Evolutionary conservation across 1,284 basidiomycete genomes (phyloP).

Genomic region (Anthracocystis panici-leucophaei): DNA sequence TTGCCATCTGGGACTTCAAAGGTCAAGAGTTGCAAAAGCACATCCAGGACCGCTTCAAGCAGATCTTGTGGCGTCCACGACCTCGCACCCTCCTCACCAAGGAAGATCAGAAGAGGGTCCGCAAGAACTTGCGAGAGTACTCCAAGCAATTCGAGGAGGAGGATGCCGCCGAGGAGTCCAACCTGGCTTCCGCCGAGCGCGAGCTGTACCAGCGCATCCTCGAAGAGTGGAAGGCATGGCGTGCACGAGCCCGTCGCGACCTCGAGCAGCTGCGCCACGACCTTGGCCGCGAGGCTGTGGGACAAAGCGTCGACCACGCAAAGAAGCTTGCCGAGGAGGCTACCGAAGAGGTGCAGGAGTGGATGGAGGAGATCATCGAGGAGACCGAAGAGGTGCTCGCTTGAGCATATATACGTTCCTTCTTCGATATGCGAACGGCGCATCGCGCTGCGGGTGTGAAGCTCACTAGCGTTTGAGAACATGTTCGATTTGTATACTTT

Average conservation of each 20-base stretch:
- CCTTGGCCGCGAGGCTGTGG: constrained; percentile 47
- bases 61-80: constrained; percentile 97
- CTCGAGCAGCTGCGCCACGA: constrained; percentile 55
- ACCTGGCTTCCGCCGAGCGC: constrained; percentile 91
- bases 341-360: constrained; percentile 68
- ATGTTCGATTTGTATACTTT: constrained; percentile 21
- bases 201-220: constrained; percentile 90
- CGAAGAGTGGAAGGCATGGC: constrained; percentile 99
- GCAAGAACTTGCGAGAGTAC: constrained; percentile 91
- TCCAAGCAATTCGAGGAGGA: constrained; percentile 94
- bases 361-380: constrained; percentile 69
- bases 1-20: constrained; percentile 96
- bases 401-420: constrained; percentile 6
- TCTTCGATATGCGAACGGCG: too few relatives aligned
- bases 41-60: constrained; percentile 95
- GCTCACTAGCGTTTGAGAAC: neutral
- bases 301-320: constrained; percentile 51
- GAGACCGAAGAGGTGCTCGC: constrained; percentile 67
- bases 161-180: constrained; percentile 93
- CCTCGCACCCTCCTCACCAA: constrained; percentile 87
- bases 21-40: constrained; percentile 91
- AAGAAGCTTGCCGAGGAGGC: constrained; percentile 63
- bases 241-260: constrained; percentile 62
- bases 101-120: constrained; percentile 87
- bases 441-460: too few relatives aligned